Evolutionary conservation across 1,139 yeast genomes (phyloP).

Genomic region (Hyphopichia buzzinii): DNA sequence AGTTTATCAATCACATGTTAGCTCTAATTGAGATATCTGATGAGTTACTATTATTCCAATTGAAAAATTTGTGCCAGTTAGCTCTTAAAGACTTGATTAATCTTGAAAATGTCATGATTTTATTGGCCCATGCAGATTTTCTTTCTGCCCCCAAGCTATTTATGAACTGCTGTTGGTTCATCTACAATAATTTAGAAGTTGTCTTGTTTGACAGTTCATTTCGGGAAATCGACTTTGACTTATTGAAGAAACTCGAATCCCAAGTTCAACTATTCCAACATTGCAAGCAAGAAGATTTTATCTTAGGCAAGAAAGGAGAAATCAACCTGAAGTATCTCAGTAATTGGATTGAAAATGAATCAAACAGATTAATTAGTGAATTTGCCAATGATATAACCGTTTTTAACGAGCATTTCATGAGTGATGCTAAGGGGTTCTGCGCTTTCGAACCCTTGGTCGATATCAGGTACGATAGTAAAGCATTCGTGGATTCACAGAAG

Average conservation of each 20-base stretch:
- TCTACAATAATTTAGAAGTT: slow-evolving; percentile 64
- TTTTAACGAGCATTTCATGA: slow-evolving; percentile 53
- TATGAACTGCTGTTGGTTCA: slow-evolving; percentile 63
- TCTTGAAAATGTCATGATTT: slow-evolving; percentile 57
- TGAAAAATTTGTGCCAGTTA: slow-evolving; percentile 62
- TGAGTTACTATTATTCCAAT: slow-evolving; percentile 56
- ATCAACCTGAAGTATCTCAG: slow-evolving; percentile 9
- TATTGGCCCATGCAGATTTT: slow-evolving; percentile 54
- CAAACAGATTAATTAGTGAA: slow-evolving; percentile 19
- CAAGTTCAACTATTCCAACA: slow-evolving; percentile 25
- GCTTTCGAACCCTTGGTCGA: slow-evolving; percentile 53
- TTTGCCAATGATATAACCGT: slow-evolving; percentile 32
- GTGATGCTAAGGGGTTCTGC: slow-evolving; percentile 35
- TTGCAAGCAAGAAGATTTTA: slow-evolving; percentile 25
- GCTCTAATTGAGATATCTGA: slow-evolving; percentile 65
- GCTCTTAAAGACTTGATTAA: slow-evolving; percentile 58
- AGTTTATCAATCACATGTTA: slow-evolving; percentile 53
- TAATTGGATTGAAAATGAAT: slow-evolving; percentile 22
- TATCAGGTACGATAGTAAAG: slow-evolving; percentile 22
- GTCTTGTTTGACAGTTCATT: slow-evolving; percentile 51
- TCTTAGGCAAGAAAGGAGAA: slow-evolving; percentile 15
- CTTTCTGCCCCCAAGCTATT: slow-evolving; percentile 55
- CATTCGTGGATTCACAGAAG: slow-evolving; percentile 12
- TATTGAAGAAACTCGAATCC: slow-evolving; percentile 27
- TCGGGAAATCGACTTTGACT: slow-evolving; percentile 25